phyloP scores from a whole-genome alignment of 352 stramenopile genomes.

The Pythium pyrilobum region DNA sequence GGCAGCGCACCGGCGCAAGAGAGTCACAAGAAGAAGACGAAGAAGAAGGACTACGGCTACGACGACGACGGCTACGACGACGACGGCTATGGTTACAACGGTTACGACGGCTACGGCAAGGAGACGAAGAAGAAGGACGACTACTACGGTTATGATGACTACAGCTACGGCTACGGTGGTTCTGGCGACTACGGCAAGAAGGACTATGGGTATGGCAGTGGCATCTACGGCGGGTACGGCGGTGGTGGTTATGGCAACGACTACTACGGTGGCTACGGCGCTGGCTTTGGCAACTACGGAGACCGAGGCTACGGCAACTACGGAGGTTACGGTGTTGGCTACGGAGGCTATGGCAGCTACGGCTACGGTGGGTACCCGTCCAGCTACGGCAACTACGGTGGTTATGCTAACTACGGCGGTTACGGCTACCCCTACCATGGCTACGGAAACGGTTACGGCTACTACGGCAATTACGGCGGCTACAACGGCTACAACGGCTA shows the following conservation, averaged over 20 bases:
- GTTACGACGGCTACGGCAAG: background rate
- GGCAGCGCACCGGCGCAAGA: too few relatives aligned
- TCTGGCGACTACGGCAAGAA: background rate
- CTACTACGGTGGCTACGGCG: background rate
- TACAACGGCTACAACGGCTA: background rate
- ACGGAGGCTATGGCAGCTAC: background rate
- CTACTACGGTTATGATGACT: background rate
- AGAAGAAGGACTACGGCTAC: constrained; percentile 8
- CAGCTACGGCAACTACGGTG: background rate
- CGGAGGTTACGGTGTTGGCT: constrained; percentile 2
- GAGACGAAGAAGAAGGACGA: background rate
- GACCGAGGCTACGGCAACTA: background rate
- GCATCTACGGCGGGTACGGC: background rate
- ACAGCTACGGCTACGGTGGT: background rate
- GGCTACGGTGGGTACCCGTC: background rate
- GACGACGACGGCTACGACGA: constrained; percentile 4
- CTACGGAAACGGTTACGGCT: background rate
- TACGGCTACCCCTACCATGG: background rate
- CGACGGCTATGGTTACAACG: constrained; percentile 2
- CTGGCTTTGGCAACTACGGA: background rate
- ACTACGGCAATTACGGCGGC: background rate
- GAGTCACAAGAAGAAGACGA: constrained; percentile 11
- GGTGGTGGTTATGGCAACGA: background rate
- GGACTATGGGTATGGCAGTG: background rate
- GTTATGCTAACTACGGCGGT: background rate